Conservation (phyloP, 2,329 filamentous ascomycete genomes). For the Diaporthe vaccinii region DNA sequence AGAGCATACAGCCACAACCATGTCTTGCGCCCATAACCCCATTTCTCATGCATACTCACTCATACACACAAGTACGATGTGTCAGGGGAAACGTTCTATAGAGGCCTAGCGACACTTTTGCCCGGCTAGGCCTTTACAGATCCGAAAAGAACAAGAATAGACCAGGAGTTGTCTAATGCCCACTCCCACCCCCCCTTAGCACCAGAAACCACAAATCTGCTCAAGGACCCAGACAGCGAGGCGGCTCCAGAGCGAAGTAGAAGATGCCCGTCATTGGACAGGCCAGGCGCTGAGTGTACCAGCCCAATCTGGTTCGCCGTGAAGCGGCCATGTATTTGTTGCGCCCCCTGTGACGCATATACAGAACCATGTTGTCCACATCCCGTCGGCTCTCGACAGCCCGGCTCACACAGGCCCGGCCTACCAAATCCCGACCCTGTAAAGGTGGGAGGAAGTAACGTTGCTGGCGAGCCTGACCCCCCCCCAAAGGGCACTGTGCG, state of each 20-base stretch:
- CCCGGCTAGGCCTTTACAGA: neutral
- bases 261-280: neutral
- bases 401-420: neutral
- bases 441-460: neutral
- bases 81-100: neutral
- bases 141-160: neutral
- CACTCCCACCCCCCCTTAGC: neutral
- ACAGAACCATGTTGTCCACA: slow-evolving; percentile 6
- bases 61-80: neutral
- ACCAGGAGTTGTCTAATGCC: neutral
- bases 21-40: neutral
- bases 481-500: neutral
- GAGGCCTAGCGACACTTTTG: neutral
- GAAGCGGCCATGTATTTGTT: neutral
- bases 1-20: neutral
- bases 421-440: neutral
- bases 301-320: neutral
- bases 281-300: neutral
- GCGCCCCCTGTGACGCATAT: neutral
- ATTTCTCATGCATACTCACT: neutral
- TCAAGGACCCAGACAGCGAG: neutral
- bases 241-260: neutral
- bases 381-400: neutral
- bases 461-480: neutral
- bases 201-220: neutral